Conservation (phyloP, 306 rosid species). For the Chamaecrista fasciculata region DNA sequence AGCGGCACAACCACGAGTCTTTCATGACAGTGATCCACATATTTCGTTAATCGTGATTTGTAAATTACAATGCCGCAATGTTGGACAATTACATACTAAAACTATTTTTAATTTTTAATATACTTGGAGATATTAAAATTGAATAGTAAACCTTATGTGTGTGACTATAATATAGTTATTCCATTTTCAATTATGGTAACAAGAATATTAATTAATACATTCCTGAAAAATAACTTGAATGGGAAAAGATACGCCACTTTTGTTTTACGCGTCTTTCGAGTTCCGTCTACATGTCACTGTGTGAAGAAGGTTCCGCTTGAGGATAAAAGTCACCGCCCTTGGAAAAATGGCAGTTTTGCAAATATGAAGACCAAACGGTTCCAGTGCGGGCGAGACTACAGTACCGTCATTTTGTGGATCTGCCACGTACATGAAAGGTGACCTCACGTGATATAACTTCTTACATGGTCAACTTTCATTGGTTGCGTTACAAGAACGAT, state of each 20-base stretch:
- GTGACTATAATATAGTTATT: too few relatives aligned
- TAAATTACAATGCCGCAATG: too few relatives aligned
- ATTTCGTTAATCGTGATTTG: too few relatives aligned
- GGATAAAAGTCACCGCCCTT: background rate
- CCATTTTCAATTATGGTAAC: too few relatives aligned
- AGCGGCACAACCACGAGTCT: too few relatives aligned
- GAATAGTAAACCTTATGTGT: too few relatives aligned
- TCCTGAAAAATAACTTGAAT: too few relatives aligned
- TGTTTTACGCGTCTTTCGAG: background rate
- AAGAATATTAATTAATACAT: too few relatives aligned
- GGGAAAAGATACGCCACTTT: background rate
- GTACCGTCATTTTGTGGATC: background rate
- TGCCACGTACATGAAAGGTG: conserved; percentile 15
- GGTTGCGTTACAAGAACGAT: background rate
- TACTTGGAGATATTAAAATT: too few relatives aligned
- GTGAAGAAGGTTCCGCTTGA: background rate
- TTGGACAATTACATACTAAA: too few relatives aligned
- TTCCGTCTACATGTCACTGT: background rate
- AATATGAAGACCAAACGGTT: background rate
- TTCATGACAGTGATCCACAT: too few relatives aligned
- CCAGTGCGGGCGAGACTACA: background rate
- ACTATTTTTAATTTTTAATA: too few relatives aligned
- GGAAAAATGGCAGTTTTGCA: background rate
- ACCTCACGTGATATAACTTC: conserved; percentile 15
- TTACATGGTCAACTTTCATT: conserved; percentile 11